phyloP scores from a whole-genome alignment of 2,329 filamentous ascomycete species.

The Penicillium sp. region DNA sequence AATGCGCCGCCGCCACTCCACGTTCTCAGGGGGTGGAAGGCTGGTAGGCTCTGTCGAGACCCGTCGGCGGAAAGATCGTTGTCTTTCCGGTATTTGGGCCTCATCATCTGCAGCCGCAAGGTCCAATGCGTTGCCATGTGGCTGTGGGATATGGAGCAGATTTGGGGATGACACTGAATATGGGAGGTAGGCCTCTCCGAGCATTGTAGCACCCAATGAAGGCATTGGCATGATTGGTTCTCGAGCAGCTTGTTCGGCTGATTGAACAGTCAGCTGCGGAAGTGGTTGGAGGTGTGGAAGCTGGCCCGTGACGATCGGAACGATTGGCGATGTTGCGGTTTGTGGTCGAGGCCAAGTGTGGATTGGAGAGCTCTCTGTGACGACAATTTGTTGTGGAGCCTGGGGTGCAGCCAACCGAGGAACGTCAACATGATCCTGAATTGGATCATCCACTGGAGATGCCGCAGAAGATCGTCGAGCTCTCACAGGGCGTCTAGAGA shows the following conservation, averaged over 20 bases:
- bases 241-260: conserved; percentile 11
- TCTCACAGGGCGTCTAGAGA: conserved; percentile 29
- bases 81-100: conserved; percentile 23
- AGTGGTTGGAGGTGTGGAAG: conserved; percentile 14
- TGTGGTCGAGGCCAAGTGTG: conserved; percentile 6
- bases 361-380: background rate
- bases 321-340: conserved; percentile 4
- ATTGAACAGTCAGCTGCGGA: conserved; percentile 20
- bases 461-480: conserved; percentile 21
- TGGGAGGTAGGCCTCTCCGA: conserved; percentile 30
- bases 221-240: conserved; percentile 13
- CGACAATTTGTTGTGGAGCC: background rate
- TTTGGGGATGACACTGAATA: conserved; percentile 41
- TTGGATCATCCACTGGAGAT: conserved; percentile 7
- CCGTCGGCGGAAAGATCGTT: conserved; percentile 30
- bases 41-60: conserved; percentile 40
- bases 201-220: conserved; percentile 19
- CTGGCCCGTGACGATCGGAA: conserved; percentile 9
- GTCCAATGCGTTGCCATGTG: conserved; percentile 23
- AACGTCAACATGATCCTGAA: conserved; percentile 11
- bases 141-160: conserved; percentile 30
- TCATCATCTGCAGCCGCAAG: conserved; percentile 24
- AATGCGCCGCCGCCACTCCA: conserved; percentile 44
- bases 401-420: background rate
- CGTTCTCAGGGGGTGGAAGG: conserved; percentile 33